A percentile compares a stretch with the other conserved stretches of the same genome.
phyloP scores from a whole-genome alignment of 441 rosid genomes.

The Pelargonium myrrhifolium region DNA sequence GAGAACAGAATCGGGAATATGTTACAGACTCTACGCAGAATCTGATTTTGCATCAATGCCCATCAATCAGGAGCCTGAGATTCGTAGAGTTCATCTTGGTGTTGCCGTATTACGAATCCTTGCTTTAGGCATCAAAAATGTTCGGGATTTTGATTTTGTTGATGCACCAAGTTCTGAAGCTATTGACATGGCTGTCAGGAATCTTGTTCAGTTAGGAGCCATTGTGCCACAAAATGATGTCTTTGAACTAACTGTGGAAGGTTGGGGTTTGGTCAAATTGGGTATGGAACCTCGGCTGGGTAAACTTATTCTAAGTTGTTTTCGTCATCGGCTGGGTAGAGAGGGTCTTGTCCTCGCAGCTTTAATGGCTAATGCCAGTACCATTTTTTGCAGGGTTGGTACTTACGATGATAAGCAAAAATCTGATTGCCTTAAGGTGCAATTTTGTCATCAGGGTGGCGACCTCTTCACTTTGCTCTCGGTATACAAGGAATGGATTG shows the following conservation, averaged over 20 bases:
- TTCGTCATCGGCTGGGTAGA: conserved; percentile 39
- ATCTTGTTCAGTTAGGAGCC: conserved; percentile 79
- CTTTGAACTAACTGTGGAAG: conserved; percentile 57
- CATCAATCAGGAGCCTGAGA: conserved; percentile 71
- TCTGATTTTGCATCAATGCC: conserved; percentile 49
- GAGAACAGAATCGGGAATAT: conserved; percentile 75
- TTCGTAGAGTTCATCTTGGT: conserved; percentile 85
- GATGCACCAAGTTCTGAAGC: conserved; percentile 72
- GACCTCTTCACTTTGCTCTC: conserved; percentile 85
- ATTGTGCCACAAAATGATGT: conserved; percentile 31
- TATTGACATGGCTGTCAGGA: conserved; percentile 58
- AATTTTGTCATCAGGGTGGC: conserved; percentile 69
- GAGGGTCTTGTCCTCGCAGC: conserved; percentile 93
- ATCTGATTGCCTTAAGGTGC: conserved; percentile 76
- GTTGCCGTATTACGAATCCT: conserved; percentile 77
- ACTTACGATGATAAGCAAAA: conserved; percentile 53
- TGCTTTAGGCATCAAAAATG: conserved; percentile 53
- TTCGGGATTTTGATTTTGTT: conserved; percentile 65
- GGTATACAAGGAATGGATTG: conserved; percentile 74
- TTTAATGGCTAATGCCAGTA: conserved; percentile 81
- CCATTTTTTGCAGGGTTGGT: conserved; percentile 89
- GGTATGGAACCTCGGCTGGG: conserved; percentile 91
- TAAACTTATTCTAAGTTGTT: conserved; percentile 60
- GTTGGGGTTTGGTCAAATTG: conserved; percentile 57
- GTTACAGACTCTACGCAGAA: conserved; percentile 65